phyloP scores from a whole-genome alignment of 306 rosid species.

The Quercus glauca region DNA sequence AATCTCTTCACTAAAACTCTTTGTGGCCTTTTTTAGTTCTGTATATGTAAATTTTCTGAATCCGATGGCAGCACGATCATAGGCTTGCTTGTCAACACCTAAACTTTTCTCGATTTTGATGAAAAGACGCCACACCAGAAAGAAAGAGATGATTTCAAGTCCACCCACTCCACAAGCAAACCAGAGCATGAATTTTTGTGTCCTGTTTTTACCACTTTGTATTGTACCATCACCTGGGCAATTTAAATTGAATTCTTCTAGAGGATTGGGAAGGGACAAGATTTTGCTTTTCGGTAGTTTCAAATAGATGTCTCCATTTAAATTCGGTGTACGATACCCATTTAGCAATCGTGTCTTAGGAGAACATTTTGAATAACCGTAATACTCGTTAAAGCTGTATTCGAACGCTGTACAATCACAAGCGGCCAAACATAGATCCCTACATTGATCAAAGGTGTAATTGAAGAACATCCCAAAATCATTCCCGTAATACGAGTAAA shows the following conservation, averaged over 20 bases:
- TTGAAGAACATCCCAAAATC: background rate
- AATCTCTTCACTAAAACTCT: constrained; percentile 44
- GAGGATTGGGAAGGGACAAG: background rate
- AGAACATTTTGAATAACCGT: constrained; percentile 4
- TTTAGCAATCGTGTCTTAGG: constrained; percentile 26
- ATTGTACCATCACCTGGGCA: background rate
- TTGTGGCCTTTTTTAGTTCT: constrained; percentile 46
- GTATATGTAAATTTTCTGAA: constrained; percentile 45
- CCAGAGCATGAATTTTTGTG: constrained; percentile 11
- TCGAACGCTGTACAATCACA: constrained; percentile 28
- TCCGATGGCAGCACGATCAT: constrained; percentile 41
- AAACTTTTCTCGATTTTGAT: background rate
- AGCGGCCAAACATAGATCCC: constrained; percentile 16
- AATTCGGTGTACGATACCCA: constrained; percentile 8
- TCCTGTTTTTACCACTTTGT: no score
- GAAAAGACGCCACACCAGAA: constrained; percentile 17
- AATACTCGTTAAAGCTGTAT: background rate
- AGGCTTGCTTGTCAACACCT: constrained; percentile 7
- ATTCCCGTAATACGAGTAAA: constrained; percentile 22
- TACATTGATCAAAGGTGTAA: constrained; percentile 14
- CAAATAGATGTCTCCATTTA: background rate
- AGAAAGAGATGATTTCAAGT: constrained; percentile 17
- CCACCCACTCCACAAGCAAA: constrained; percentile 25
- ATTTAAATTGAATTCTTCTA: background rate
- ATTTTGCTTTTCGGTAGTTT: constrained; percentile 12